Conservation (phyloP, 306 rosid species). For the Citrullus amarus region DNA sequence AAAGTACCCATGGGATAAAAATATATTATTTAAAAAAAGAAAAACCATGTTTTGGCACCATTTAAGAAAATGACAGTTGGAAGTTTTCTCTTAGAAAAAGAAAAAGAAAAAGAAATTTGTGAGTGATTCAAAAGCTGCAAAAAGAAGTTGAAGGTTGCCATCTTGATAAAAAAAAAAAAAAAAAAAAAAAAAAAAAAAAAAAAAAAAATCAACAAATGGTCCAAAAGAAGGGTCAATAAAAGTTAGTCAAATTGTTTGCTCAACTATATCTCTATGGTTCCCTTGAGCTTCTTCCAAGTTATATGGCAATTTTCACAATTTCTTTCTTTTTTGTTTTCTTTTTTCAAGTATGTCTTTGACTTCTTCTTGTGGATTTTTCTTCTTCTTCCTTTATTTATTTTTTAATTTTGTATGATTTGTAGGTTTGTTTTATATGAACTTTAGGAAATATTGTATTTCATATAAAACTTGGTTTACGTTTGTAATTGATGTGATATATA, state of each 20-base stretch:
- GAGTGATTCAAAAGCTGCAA: not conserved
- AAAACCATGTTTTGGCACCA: not conserved
- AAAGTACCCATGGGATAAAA: not conserved
- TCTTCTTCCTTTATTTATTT: not conserved
- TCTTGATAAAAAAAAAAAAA: not conserved
- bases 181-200: not conserved
- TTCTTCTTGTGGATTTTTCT: not conserved
- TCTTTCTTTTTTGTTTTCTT: not conserved
- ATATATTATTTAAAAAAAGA: not conserved
- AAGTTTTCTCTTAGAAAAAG: not conserved
- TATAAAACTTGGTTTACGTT: too few species aligned
- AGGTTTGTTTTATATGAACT: too few species aligned
- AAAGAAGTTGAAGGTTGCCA: not conserved
- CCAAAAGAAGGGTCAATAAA: conserved; percentile 8
- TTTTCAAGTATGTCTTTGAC: not conserved
- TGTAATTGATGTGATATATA: too few species aligned
- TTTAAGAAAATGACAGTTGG: not conserved
- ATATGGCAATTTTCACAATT: not conserved
- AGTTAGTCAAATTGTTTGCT: not conserved
- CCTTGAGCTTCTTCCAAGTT: not conserved
- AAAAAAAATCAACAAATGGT: not conserved
- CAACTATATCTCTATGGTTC: not conserved
- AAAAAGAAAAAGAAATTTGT: not conserved
- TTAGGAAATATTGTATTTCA: too few species aligned
- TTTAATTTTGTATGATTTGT: too few species aligned